A percentile compares a stretch with the other conserved stretches of the same genome.
Evolutionary conservation across 495 filamentous ascomycete species (phyloP).

Genomic region (Penicillium malachiteum): DNA sequence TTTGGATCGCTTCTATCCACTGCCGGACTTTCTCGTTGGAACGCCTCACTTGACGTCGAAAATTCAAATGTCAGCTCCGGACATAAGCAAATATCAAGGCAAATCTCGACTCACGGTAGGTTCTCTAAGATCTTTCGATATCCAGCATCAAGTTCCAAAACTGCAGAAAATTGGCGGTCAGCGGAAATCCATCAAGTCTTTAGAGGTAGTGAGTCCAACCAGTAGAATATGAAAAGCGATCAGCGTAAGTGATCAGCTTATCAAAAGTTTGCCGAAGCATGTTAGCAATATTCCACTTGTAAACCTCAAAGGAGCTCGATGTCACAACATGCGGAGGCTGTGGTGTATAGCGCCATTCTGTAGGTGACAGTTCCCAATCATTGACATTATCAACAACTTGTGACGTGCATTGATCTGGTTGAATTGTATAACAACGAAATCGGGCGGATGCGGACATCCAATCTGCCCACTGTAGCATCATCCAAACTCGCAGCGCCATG

Average conservation of each 20-base stretch:
- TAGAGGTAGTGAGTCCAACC: not conserved
- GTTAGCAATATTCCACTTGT: conserved; percentile 1
- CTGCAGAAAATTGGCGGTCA: not conserved
- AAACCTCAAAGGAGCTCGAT: conserved; percentile 1
- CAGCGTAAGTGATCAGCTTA: not conserved
- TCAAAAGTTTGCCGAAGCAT: conserved; percentile 1
- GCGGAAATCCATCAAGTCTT: not conserved
- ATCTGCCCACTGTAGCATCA: conserved; percentile 3
- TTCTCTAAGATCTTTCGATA: not conserved
- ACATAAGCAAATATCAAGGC: not conserved
- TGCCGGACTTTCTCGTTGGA: not conserved
- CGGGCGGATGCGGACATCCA: conserved; percentile 1
- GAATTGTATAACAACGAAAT: conserved; percentile 1
- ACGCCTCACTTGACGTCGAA: not conserved
- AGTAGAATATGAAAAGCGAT: not conserved
- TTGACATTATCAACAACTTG: not conserved
- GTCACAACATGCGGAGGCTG: not conserved
- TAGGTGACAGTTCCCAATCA: conserved; percentile 1
- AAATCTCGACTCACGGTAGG: not conserved
- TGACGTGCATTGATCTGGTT: not conserved
- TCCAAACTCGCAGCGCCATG: conserved; percentile 1
- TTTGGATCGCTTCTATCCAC: not conserved
- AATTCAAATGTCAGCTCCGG: no score
- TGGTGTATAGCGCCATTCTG: conserved; percentile 1
- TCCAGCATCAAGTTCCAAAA: conserved; percentile 1